Evolutionary conservation across 1,284 basidiomycete genomes (phyloP), one percentile per base, ranked within the genome.

Genomic region (Moniliophthora roreri): DNA sequence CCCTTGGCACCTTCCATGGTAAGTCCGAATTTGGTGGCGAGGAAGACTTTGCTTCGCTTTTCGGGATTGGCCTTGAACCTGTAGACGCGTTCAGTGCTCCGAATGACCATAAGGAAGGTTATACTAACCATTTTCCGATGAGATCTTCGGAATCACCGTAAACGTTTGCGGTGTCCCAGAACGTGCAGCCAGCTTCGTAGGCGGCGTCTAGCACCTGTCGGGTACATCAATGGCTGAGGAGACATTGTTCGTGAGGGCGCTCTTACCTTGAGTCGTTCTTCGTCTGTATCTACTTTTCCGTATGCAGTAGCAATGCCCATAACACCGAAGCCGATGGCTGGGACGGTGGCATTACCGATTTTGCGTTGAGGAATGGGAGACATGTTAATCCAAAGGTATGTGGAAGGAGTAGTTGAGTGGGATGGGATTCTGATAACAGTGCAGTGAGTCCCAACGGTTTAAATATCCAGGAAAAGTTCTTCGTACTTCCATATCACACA

Each of bases 121-220:
- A 41, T 4, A 40, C 54, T 20, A 56, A 73, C 76, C 76, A 79
- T 64, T 72, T 72, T 11, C 76, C 76, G 10, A 78, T 61, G 9
- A 79, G 57, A 2, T 74, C 72, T 60, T 79, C 78, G 18, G 65
- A 72, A 56, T 78, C 71, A 3, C 66, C 69, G 56, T 79, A 80
- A 3, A 73, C 52, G 55, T 75, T 69, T 7, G 74, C 69, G 11
- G 74, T 68, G 56, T 76, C 74, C 76, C 76, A 78, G 53, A 66
- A 68, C 3, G 67, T 77, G 55, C 69, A 72, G 0, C 75, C 74
- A 10, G 58, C 56, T 44, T 66, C 69, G 34, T 70, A 61, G 0
- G 70, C 71, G n/a, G 71, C 63, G 51, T 77, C 75, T 9, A 78
- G 54, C 15, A 76, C 60, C 70, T 74, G 37, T 10, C 4, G 7